Percentiles rank a stretch among this genome's conserved stretches.
These are phyloP conservation scores for Coemansia sp. DNA, from an alignment of 192 early-diverging fungal genomes.

Conservation along the genomic window DNA sequence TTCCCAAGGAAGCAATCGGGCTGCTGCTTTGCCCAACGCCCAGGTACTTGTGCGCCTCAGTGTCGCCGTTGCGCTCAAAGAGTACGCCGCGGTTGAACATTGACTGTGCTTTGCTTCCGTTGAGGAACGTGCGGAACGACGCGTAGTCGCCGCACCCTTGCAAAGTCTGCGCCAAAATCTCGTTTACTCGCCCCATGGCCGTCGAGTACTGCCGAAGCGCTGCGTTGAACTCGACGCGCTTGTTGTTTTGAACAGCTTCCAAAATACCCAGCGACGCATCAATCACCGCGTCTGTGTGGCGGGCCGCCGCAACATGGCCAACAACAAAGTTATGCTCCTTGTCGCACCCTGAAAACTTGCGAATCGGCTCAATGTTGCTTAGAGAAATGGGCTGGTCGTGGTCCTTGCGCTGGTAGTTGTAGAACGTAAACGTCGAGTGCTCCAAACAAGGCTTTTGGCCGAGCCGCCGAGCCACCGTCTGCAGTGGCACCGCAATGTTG, in stretches of 20 bases:
- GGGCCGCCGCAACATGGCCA: conserved; percentile 87
- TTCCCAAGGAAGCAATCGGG: conserved; percentile 80
- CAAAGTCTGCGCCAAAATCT: conserved; percentile 82
- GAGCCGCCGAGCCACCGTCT: conserved; percentile 68
- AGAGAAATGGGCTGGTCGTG: conserved; percentile 52
- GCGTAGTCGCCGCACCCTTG: conserved; percentile 68
- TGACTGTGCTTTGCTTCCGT: conserved; percentile 83
- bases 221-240: conserved; percentile 66
- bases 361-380: conserved; percentile 76
- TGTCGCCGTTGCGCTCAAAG: conserved; percentile 66
- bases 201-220: conserved; percentile 58
- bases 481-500: conserved; percentile 77
- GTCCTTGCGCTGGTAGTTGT: conserved; percentile 81
- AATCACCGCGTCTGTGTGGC: conserved; percentile 69
- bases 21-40: conserved; percentile 88
- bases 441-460: conserved; percentile 76
- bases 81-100: conserved; percentile 91
- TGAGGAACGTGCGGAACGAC: conserved; percentile 90
- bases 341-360: conserved; percentile 71
- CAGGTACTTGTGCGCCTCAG: conserved; percentile 63
- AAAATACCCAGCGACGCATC: conserved; percentile 62
- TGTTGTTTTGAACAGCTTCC: conserved; percentile 47
- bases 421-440: conserved; percentile 77
- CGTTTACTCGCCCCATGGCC: conserved; percentile 70
- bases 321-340: conserved; percentile 83